Percentiles rank a stretch among this genome's conserved stretches.
Conservation (phyloP, 129 eudicot species). For the Flaveria bidentis region DNA sequence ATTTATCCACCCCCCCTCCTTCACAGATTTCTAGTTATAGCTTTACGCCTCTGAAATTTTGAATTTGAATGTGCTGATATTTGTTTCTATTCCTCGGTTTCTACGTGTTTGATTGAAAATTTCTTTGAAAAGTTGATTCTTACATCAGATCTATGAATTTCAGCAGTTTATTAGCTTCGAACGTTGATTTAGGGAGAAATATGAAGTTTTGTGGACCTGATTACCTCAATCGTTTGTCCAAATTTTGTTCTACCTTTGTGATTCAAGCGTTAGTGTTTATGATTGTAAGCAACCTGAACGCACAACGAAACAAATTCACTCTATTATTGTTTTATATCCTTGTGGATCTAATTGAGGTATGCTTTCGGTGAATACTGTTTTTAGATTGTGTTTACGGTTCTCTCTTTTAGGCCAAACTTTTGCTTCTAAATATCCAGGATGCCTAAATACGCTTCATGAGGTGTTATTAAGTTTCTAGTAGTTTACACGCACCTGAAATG, state of each 20-base stretch:
- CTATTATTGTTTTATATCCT: background rate
- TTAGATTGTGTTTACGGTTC: background rate
- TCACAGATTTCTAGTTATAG: background rate
- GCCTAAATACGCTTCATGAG: background rate
- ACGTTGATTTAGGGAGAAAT: background rate
- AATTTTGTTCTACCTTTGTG: conserved; percentile 4
- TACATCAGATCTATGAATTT: conserved; percentile 4
- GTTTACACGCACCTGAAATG: background rate
- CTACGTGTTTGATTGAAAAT: background rate
- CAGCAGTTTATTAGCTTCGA: background rate
- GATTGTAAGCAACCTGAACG: background rate
- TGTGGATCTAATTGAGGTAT: background rate
- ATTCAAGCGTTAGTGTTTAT: background rate
- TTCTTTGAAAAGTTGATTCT: background rate
- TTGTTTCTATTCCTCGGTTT: background rate
- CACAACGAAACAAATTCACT: no score
- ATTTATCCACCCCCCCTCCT: background rate
- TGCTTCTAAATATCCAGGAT: conserved; percentile 2
- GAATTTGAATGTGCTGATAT: background rate
- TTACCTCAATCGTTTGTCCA: conserved; percentile 8
- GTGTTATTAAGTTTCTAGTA: background rate
- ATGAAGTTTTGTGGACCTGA: background rate
- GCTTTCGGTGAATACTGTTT: background rate
- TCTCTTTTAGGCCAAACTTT: background rate
- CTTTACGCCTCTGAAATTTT: background rate